Base-by-base conservation (phyloP, 2,329 filamentous ascomycete genomes). In the Hypomyces rosellus region DNA sequence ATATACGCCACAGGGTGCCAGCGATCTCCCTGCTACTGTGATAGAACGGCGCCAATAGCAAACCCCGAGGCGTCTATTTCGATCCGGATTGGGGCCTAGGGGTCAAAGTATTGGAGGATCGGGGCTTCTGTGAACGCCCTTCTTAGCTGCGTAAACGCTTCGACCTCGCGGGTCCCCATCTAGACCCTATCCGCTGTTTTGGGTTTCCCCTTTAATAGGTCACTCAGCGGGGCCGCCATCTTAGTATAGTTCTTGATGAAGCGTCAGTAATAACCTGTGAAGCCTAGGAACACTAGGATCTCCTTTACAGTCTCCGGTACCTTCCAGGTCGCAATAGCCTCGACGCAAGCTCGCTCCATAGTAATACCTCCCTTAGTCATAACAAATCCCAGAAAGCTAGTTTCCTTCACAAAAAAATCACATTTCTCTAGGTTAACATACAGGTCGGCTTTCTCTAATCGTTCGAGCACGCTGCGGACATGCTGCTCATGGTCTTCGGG, bases 401-500 rank as follows among this genome's bases (percentile, higher is more conserved):
- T 42, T 42, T 41, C 34, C n/a, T 20, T 20, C 5, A 20, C 5
- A 20, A 20, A 34, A 48, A 55, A 18, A 20, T 20, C 5, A 20
- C 5, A 20, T 5, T 20, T 20, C 20, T 20, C 20, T 20, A 20
- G 20, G 20, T 20, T 20, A 20, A 20, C 5, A 20, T 20, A 20
- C 5, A 20, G 5, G 5, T 20, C 15, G n/a, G 44, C 49, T 52
- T 46, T 54, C 54, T 34, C 33, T 49, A 20, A 20, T 20, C 5
- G 20, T 18, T 49, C 36, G 43, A 52, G 39, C 4, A 54, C 13
- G 22, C 46, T 15, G 25, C 51, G 41, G 45, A 51, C 37, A 54
- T 39, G 36, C 52, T 49, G 41, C 54, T 50, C 36, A 46, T 51
- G 48, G 50, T 44, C 30, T 50, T 44, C 36, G 9, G 48, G 47